Conservation (phyloP, 2,329 filamentous ascomycete species). For the Cladosporium sp. region DNA sequence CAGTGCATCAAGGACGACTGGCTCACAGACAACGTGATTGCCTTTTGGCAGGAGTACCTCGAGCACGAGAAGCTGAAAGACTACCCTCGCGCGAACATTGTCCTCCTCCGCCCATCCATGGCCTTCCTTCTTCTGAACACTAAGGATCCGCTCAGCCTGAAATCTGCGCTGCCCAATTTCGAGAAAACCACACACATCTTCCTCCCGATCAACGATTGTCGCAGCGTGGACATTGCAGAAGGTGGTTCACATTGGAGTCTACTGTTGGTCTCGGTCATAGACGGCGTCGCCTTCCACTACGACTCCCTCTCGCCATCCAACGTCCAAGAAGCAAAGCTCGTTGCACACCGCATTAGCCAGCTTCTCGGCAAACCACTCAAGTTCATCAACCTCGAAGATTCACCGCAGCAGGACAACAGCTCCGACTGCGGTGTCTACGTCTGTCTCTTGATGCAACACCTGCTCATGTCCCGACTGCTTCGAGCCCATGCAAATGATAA, state of each 20-base stretch:
- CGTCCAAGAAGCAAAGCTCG: conserved; percentile 64
- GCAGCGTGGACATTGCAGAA: conserved; percentile 71
- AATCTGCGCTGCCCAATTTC: conserved; percentile 75
- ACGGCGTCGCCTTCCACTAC: conserved; percentile 94
- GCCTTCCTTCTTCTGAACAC: conserved; percentile 83
- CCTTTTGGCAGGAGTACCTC: conserved; percentile 96
- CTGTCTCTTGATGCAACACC: conserved; percentile 87
- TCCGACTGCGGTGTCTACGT: conserved; percentile 96
- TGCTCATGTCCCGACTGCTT: conserved; percentile 80
- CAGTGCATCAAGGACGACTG: conserved; percentile 87
- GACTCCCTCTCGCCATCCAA: conserved; percentile 80
- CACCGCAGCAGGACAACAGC: conserved; percentile 85
- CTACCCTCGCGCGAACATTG: conserved; percentile 79
- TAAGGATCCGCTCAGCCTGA: conserved; percentile 51
- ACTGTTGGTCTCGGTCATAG: conserved; percentile 80
- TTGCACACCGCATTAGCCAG: conserved; percentile 63
- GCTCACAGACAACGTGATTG: conserved; percentile 96
- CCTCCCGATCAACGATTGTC: conserved; percentile 87
- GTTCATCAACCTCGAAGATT: conserved; percentile 79
- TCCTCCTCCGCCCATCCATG: conserved; percentile 89
- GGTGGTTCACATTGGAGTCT: conserved; percentile 94
- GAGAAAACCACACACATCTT: conserved; percentile 82
- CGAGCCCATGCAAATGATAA: conserved; percentile 76
- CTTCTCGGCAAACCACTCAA: conserved; percentile 64
- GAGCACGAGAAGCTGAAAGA: conserved; percentile 80